Evolutionary conservation across 2,329 filamentous ascomycete genomes (phyloP), one percentile per base, ranked within the genome.

Genomic region (Ascochyta pisi): DNA sequence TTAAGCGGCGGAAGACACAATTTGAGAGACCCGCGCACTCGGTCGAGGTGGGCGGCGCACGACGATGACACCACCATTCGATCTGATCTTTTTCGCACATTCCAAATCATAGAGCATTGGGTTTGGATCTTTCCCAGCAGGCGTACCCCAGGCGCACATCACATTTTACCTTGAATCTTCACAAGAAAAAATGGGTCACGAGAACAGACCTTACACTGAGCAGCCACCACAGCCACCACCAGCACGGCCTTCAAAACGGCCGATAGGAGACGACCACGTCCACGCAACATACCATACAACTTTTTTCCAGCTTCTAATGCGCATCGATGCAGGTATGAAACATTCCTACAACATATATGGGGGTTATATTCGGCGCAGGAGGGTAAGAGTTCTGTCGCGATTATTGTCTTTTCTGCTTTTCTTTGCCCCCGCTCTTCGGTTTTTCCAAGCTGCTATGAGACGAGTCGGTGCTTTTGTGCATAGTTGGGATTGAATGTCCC

Each of bases 41-140:
- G 33, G 71, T 74, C 27, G 71, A 73, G 63, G 72, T 74, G 22
- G 72, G 71, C 43, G 72, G 72, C 37, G 69, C 61, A 55, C 71
- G 72, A 57, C 70, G 71, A 62, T 74, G 69, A 61, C 54, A 57
- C 53, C 49, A 27, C 46, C 54, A 40, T 29, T 19, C 23, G 16
- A 35, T 34, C 31, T 45, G 42, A 50, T 50, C 19, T 50, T 46
- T 55, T 55, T 46, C 46, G 41, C 53, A 50, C 53, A 42, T 47
- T 52, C 38, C 41, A 43, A 42, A 39, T 52, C 34, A 48, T 57
- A 57, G 54, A 57, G 48, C 54, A 57, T 40, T 43, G 43, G 44
- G 42, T 8, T 51, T 57, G 47, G 37, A 40, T 40, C 9, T 44
- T 43, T 38, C 39, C 7, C 24, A 57, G 38, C 48, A 57, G 54